These are phyloP conservation scores for Apophysomyces ossiformis DNA, from an alignment of 371 early-diverging fungal genomes.

Conservation along the genomic window DNA sequence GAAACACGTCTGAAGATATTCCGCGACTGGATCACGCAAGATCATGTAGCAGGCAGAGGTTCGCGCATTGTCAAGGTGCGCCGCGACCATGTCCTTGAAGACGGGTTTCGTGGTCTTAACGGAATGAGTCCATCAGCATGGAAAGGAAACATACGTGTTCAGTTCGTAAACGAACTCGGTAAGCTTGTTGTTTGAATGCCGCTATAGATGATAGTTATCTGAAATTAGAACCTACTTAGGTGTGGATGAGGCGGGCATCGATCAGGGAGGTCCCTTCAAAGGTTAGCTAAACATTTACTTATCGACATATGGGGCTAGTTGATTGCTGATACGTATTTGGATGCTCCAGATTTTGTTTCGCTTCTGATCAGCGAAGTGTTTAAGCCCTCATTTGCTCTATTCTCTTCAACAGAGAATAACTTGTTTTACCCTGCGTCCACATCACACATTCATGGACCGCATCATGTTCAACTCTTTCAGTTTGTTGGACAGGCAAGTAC, in stretches of 20 bases:
- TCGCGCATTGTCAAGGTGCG: constrained; percentile 63
- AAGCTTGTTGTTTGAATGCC: neutral
- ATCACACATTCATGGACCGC: constrained; percentile 47
- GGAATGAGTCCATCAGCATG: constrained; percentile 59
- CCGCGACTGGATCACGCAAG: constrained; percentile 70
- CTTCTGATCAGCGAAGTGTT: constrained; percentile 77
- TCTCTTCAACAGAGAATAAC: constrained; percentile 61
- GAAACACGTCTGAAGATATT: constrained; percentile 80
- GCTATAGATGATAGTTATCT: neutral
- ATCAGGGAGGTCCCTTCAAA: constrained; percentile 94
- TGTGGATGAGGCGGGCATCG: constrained; percentile 85
- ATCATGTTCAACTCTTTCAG: constrained; percentile 68
- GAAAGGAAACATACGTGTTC: constrained; percentile 78
- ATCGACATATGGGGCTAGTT: neutral
- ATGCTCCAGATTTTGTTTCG: constrained; percentile 81
- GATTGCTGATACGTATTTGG: constrained; percentile 48
- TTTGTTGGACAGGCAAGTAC: constrained; percentile 75
- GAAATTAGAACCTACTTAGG: constrained; percentile 42
- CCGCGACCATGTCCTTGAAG: constrained; percentile 77
- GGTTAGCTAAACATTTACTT: constrained; percentile 25
- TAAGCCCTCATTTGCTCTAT: constrained; percentile 74
- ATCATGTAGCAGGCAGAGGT: constrained; percentile 39
- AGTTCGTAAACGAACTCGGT: constrained; percentile 78
- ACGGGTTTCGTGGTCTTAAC: constrained; percentile 71
- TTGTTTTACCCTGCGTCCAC: constrained; percentile 73